Percentiles rank a stretch among this genome's conserved stretches.
Conservation (phyloP, 352 stramenopile genomes). For the Phytophthora europaea region DNA sequence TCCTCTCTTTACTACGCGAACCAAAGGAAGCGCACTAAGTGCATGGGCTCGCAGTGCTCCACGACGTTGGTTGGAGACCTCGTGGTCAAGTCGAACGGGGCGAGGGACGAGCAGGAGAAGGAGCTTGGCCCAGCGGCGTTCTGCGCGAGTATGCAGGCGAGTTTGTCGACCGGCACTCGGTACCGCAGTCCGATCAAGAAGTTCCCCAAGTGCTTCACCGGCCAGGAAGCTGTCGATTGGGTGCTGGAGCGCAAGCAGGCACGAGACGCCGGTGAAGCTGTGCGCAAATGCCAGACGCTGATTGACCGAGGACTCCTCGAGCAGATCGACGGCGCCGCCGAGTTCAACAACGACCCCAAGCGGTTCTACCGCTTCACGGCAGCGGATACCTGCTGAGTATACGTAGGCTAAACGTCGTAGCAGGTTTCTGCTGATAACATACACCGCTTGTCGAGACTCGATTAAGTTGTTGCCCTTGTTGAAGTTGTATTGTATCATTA, state of each 20-base stretch:
- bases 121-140: constrained; percentile 66
- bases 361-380: constrained; percentile 75
- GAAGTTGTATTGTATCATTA: constrained; percentile 4
- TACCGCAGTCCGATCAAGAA: constrained; percentile 74
- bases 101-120: constrained; percentile 42
- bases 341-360: constrained; percentile 75
- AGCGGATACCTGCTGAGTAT: constrained; percentile 9
- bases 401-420: neutral
- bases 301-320: constrained; percentile 61
- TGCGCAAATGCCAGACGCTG: constrained; percentile 75
- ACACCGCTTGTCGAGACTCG: neutral
- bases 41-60: constrained; percentile 39
- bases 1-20: constrained; percentile 13
- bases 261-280: constrained; percentile 65
- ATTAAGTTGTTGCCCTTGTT: constrained; percentile 11
- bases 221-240: constrained; percentile 77
- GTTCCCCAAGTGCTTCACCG: constrained; percentile 76
- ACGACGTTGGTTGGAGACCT: constrained; percentile 35
- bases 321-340: constrained; percentile 73
- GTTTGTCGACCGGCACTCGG: constrained; percentile 61
- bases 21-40: neutral
- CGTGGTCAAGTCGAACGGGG: constrained; percentile 21
- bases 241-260: constrained; percentile 81
- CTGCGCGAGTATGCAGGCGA: constrained; percentile 68
- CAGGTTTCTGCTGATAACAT: neutral